Evolutionary conservation across 257 asterid genomes (phyloP), one percentile per base, ranked within the genome.

Genomic region (Salvia miltiorrhiza): DNA sequence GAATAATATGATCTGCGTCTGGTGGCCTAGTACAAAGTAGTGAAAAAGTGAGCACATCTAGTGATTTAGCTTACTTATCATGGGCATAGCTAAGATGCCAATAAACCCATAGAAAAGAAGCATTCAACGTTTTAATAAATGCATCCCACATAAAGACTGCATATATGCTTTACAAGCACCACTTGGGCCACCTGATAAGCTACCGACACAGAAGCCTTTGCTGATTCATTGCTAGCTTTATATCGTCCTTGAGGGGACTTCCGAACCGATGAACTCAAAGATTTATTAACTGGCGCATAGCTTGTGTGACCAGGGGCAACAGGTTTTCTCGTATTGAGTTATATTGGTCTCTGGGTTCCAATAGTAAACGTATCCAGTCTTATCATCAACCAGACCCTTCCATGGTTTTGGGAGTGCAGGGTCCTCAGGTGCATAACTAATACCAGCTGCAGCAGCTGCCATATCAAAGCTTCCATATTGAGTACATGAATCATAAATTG

Each of bases 271-370:
- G 94, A 86, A 73, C 85, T 90, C 82, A 87, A 55, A 33, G 88
- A 50, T 72, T 87, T 87, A 28, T 78, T 76, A 55, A 80, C 56
- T 63, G 86, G 75, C 30, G 65, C 78, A 79, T 85, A 68, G 76
- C 76, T 84, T 37, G 41, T 76, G 70, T 72, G 43, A 1, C 75
- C 73, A 9, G 79, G 57, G 73, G 85, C 81, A 57, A 55, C 82
- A 43, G 99, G 99, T 73, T 70, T n/a, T 89, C 82, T 91, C 99
- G 54, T 94, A 94, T 70, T 94, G 99, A 37, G 99, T 94, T 62
- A 69, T 82, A 70, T 94, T 92, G 70, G 97, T 94, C 79, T 87
- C 99, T 21, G 96, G 99, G 71, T 94, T 94, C 99, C 99, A 91
- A 85, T 49, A 94, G 83, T 94, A 94, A 14, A 94, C 75, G 79